These are phyloP conservation scores for Baorangia bicolor DNA, from an alignment of 768 basidiomycete genomes.

Conservation along the genomic window DNA sequence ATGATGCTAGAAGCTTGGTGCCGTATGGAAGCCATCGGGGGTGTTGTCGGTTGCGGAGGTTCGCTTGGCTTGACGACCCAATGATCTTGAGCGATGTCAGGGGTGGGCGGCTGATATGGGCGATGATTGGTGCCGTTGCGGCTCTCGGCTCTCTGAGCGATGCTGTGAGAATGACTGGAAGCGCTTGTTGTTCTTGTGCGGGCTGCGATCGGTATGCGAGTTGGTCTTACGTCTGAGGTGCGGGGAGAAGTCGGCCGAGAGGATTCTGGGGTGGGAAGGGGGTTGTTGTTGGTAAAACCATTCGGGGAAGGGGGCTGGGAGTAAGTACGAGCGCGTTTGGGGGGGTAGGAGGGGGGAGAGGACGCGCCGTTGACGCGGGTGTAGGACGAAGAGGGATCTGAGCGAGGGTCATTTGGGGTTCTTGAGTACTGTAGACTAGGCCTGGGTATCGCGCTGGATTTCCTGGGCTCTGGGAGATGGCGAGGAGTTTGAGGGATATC, in stretches of 20 bases:
- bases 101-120: constrained; percentile 25
- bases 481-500: constrained; percentile 18
- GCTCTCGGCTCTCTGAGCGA: constrained; percentile 37
- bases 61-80: constrained; percentile 30
- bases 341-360: constrained; percentile 32
- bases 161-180: constrained; percentile 39
- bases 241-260: constrained; percentile 47
- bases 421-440: constrained; percentile 42
- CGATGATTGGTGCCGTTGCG: constrained; percentile 31
- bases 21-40: constrained; percentile 35
- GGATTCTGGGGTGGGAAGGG: constrained; percentile 36
- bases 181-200: constrained; percentile 42
- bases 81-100: constrained; percentile 32
- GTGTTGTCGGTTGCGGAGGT: constrained; percentile 31
- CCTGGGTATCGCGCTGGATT: constrained; percentile 45
- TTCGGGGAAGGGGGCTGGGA: constrained; percentile 50
- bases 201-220: constrained; percentile 48
- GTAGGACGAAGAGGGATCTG: constrained; percentile 25
- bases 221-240: constrained; percentile 39
- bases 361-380: constrained; percentile 30
- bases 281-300: constrained; percentile 25
- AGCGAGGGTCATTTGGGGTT: constrained; percentile 25
- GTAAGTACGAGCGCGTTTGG: constrained; percentile 60
- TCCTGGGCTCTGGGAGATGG: constrained; percentile 35
- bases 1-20: constrained; percentile 49